Evolutionary conservation across 2,329 filamentous ascomycete species (phyloP), one percentile per base, ranked within the genome.

Genomic region (Uncinocarpus reesii): DNA sequence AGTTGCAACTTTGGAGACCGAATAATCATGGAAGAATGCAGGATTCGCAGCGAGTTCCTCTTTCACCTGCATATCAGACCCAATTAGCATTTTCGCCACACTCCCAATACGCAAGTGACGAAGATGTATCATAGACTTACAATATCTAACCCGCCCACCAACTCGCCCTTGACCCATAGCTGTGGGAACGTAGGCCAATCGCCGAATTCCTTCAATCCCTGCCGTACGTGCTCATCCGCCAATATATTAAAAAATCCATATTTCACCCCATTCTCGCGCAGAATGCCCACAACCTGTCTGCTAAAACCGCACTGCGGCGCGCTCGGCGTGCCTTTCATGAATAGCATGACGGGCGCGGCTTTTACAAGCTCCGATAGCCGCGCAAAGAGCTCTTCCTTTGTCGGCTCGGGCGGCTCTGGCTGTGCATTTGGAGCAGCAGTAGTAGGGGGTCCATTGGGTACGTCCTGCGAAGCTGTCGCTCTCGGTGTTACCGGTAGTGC

Each of bases 221-320:
- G 90, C 52, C 92, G 78, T 41, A 98, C 92, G 66, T 96, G 90
- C 61, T 98, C 90, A 64, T 98, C 92, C 54, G 92, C 92, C 58
- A 98, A 70, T 55, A 98, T 98, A 65, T 98, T 96, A 75, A 98
- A 98, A 74, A 98, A 98, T 16, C 92, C 92, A 65, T 96, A 98
- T 65, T 94, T 87, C 52, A 98, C 84, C 42, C 84, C 84, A 62
- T 87, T 83, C 69, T 96, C 90, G 45, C 92, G 79, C 59, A 98
- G 70, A 40, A 98, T 78, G 21, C 74, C 81, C 36, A 98, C 92
- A 37, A 95, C 72, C 70, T 95, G 88, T 57, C 90, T 75, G 56
- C 86, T 94, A 70, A 98, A 98, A 2, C 92, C 88, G 61, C 89
- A 95, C 67, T 94, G 85, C 1, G 88, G 88, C 26, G 80, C 77